Evolutionary conservation across 2,329 filamentous ascomycete species (phyloP), one percentile per base, ranked within the genome.

Genomic region (Aspergillus sp.): DNA sequence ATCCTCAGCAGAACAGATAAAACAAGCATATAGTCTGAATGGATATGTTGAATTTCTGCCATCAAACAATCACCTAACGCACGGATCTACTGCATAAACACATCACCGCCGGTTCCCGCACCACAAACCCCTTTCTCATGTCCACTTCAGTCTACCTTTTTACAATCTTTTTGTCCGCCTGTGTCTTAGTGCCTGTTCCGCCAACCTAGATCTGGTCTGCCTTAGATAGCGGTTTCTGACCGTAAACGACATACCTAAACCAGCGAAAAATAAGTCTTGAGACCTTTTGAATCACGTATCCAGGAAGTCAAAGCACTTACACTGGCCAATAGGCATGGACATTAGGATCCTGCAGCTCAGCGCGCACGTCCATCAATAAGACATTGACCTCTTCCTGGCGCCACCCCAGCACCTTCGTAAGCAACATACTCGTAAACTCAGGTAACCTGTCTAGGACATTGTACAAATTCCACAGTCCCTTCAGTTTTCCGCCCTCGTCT

Each of bases 191-290:
- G 5, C 16, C n/a, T 4, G 18, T 20, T 4, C 14, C n/a, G n/a
- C 29, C 2, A 18, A 5, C 16, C 6, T 18, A 31, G n/a, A 16
- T 1, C 20, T 49, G 10, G 9, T 49, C 46, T 22, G 20, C 6
- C 46, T 22, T 20, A 24, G 14, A 3, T 1, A 49, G 42, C 9
- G 53, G 42, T 42, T 55, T 55, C 53, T 55, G 53, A 2, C 53
- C 53, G 42, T 55, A 55, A 31, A 55, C 53, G n/a, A 55, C 31
- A 22, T 55, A 55, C 36, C 53, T 55, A 39, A 5, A 18, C n/a
- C 24, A 36, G 12, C 2, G 31, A 7, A 6, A 6, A 11, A 6
- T 55, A 26, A 54, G 52, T 36, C 29, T 2, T 31, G 24, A 18
- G 20, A 2, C 9, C 4, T 7, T 14, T 31, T 12, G 20, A 3